phyloP scores from a whole-genome alignment of 2,329 filamentous ascomycete species.

The Venturia carpophila region DNA sequence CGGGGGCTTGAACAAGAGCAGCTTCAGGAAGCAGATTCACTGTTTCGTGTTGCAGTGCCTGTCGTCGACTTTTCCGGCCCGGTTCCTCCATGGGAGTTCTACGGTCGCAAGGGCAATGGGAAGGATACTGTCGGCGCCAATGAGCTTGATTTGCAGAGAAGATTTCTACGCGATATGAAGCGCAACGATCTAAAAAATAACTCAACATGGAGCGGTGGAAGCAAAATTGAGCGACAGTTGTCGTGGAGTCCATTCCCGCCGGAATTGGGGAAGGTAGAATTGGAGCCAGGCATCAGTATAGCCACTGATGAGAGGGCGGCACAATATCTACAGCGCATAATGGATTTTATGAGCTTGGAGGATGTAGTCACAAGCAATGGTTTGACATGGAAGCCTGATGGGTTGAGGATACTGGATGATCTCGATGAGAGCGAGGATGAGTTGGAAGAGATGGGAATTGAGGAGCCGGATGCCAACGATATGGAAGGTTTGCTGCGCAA shows the following conservation, averaged over 20 bases:
- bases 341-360: slow-evolving; percentile 29
- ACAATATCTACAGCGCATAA: slow-evolving; percentile 30
- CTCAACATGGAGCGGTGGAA: slow-evolving; percentile 35
- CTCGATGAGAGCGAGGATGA: slow-evolving; percentile 33
- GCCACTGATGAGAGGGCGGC: slow-evolving; percentile 29
- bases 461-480: slow-evolving; percentile 24
- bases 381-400: slow-evolving; percentile 42
- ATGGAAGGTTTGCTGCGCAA: slow-evolving; percentile 36
- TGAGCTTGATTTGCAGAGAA: slow-evolving; percentile 27
- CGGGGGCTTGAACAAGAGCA: slow-evolving; percentile 36
- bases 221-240: slow-evolving; percentile 35
- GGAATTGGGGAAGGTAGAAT: slow-evolving; percentile 31
- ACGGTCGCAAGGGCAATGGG: slow-evolving; percentile 18
- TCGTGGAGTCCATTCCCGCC: slow-evolving; percentile 42
- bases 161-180: slow-evolving; percentile 31
- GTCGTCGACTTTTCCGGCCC: slow-evolving; percentile 37
- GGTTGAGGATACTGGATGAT: slow-evolving; percentile 38
- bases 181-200: slow-evolving; percentile 27
- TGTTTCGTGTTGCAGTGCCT: slow-evolving; percentile 42
- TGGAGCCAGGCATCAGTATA: slow-evolving; percentile 31
- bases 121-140: slow-evolving; percentile 20
- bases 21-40: slow-evolving; percentile 41
- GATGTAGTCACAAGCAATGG: slow-evolving; percentile 34
- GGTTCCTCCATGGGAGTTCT: slow-evolving; percentile 41
- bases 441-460: slow-evolving; percentile 23